Conservation (phyloP, 495 filamentous ascomycete genomes). For the Opeltia flavorubescens region DNA sequence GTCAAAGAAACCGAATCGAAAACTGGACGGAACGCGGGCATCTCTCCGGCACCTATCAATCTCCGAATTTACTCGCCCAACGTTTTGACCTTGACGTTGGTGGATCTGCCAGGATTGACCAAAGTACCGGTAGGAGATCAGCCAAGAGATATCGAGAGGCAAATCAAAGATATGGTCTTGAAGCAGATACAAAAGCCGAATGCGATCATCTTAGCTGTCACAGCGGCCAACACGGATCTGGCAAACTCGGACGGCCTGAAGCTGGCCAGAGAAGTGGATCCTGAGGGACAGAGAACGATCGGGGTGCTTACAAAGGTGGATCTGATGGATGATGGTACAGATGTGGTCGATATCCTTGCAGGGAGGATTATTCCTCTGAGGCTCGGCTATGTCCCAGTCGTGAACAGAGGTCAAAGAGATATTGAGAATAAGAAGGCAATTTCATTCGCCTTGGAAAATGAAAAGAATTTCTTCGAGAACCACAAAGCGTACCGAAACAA, state of each 20-base stretch:
- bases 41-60: slow-evolving; percentile 93
- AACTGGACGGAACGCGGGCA: slow-evolving; percentile 90
- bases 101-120: slow-evolving; percentile 93
- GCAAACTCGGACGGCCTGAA: slow-evolving; percentile 98
- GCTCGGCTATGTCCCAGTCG: slow-evolving; percentile 93
- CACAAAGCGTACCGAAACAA: slow-evolving; percentile 99
- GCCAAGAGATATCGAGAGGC: slow-evolving; percentile 92
- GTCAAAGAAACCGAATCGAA: slow-evolving; percentile 92
- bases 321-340: slow-evolving; percentile 98
- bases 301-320: slow-evolving; percentile 99
- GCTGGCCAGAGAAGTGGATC: slow-evolving; percentile 92
- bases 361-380: slow-evolving; percentile 94
- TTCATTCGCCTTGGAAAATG: slow-evolving; percentile 80
- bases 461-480: slow-evolving; percentile 96
- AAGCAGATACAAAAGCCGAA: slow-evolving; percentile 98
- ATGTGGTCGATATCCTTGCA: slow-evolving; percentile 98
- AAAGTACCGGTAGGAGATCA: slow-evolving; percentile 98
- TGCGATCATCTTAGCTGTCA: slow-evolving; percentile 94
- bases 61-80: slow-evolving; percentile 96
- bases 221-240: slow-evolving; percentile 90
- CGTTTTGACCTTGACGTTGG: slow-evolving; percentile 91
- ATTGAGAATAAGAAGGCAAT: slow-evolving; percentile 96
- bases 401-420: slow-evolving; percentile 97
- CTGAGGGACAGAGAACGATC: slow-evolving; percentile 95
- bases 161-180: slow-evolving; percentile 97